A percentile compares a stretch with the other conserved stretches of the same genome.
Evolutionary conservation across 306 rosid species (phyloP).

Genomic region (Parietaria judaica): DNA sequence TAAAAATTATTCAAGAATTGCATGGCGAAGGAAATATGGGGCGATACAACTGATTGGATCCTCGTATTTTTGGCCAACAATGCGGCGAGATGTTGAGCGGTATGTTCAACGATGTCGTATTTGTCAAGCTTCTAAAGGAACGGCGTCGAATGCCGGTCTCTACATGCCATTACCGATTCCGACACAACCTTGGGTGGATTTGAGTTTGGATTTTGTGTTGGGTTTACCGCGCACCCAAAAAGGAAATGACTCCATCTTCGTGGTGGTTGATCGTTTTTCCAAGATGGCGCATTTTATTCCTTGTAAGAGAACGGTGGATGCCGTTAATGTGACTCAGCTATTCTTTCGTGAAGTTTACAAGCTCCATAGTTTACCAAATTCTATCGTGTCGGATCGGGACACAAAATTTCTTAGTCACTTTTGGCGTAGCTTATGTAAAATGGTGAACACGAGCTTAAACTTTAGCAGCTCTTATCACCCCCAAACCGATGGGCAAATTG

Average conservation of each 20-base stretch:
- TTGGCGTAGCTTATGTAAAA: neutral
- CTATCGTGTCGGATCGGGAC: neutral
- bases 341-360: neutral
- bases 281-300: constrained; percentile 6
- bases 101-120: neutral
- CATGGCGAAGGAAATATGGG: neutral
- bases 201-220: too few species aligned
- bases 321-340: neutral
- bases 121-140: neutral
- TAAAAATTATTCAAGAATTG: neutral
- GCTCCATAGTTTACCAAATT: neutral
- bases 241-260: neutral
- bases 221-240: neutral
- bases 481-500: neutral
- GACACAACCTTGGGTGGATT: neutral
- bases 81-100: neutral
- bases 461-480: neutral
- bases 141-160: neutral
- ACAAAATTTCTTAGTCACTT: neutral
- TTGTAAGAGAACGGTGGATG: neutral
- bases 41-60: neutral
- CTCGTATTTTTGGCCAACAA: neutral
- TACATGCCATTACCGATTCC: neutral
- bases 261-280: neutral
- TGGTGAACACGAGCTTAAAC: neutral